Percentiles rank a stretch among this genome's conserved stretches.
Conservation (phyloP, 2,329 filamentous ascomycete species). For the Fusarium redolens region DNA sequence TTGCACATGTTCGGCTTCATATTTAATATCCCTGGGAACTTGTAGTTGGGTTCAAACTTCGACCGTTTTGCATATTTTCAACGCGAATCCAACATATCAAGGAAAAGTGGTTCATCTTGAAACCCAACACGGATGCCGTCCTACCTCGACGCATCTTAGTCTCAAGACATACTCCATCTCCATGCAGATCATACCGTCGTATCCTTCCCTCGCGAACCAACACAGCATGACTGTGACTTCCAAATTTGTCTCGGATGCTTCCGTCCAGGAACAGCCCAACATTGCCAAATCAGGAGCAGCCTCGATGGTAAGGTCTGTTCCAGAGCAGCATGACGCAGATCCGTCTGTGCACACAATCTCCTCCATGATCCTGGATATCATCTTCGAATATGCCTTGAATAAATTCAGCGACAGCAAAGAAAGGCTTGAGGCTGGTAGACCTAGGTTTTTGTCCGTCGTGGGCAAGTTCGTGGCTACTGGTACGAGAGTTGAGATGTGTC, state of each 20-base stretch:
- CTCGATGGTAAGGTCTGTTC: background rate
- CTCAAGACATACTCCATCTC: background rate
- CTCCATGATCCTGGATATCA: background rate
- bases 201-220: background rate
- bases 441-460: background rate
- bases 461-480: background rate
- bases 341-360: background rate
- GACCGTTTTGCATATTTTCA: background rate
- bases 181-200: background rate
- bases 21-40: background rate
- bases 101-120: background rate
- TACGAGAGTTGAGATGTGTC: slow-evolving; percentile 30
- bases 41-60: background rate
- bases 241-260: background rate
- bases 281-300: background rate
- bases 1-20: background rate
- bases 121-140: background rate
- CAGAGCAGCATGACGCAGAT: background rate
- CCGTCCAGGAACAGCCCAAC: background rate
- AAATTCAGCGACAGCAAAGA: slow-evolving; percentile 14
- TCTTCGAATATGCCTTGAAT: slow-evolving; percentile 16
- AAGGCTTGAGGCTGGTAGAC: background rate
- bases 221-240: background rate
- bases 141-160: background rate
- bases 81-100: background rate